Conservation (phyloP, 2,329 filamentous ascomycete genomes). For the Paecilomyces fulvus region DNA sequence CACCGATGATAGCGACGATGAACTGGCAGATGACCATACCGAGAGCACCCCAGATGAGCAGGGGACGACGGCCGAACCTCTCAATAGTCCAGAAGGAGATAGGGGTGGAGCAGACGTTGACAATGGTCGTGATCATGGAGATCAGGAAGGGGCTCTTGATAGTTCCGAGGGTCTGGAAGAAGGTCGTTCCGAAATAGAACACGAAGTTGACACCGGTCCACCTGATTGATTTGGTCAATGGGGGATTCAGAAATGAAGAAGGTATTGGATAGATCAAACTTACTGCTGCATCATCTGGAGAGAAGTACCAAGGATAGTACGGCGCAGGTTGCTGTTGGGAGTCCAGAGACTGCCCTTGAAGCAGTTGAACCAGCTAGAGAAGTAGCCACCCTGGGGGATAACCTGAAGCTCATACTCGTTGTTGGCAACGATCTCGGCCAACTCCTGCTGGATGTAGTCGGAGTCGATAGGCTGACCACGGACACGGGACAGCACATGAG, state of each 20-base stretch:
- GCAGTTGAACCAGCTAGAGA: constrained; percentile 60
- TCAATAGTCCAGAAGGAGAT: constrained; percentile 84
- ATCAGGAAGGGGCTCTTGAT: constrained; percentile 71
- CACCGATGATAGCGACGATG: constrained; percentile 70
- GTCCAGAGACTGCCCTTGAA: constrained; percentile 48
- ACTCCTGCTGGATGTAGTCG: constrained; percentile 67
- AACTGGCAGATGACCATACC: constrained; percentile 86
- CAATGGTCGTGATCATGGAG: constrained; percentile 74
- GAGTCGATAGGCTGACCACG: constrained; percentile 67
- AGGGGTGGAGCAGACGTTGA: constrained; percentile 80
- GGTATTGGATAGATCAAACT: constrained; percentile 16
- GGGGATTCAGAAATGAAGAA: neutral
- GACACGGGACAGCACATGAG: constrained; percentile 54
- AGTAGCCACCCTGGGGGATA: constrained; percentile 57
- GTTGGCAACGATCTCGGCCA: constrained; percentile 82
- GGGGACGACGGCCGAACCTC: constrained; percentile 66
- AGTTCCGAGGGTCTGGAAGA: constrained; percentile 69
- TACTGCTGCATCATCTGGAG: constrained; percentile 72
- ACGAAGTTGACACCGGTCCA: constrained; percentile 87
- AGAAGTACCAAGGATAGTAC: constrained; percentile 62
- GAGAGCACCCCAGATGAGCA: constrained; percentile 68
- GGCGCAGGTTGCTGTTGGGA: constrained; percentile 51
- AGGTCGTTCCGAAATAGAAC: constrained; percentile 78
- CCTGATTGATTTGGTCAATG: neutral
- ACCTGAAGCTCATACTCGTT: constrained; percentile 70